Evolutionary conservation across 176 grass and related monocot species (phyloP).

Genomic region (Alopecurus myosuroides): DNA sequence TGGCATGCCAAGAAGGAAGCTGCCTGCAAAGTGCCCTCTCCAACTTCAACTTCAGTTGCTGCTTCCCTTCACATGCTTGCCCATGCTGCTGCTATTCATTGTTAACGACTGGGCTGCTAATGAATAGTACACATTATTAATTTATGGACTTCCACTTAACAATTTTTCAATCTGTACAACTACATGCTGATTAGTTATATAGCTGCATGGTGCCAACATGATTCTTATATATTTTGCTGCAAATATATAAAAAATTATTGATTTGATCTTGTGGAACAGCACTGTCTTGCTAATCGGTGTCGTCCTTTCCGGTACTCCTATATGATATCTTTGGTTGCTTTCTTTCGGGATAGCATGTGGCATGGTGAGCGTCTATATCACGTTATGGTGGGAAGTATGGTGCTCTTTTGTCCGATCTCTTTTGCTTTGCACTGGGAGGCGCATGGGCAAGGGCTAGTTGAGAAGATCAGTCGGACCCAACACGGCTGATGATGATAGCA

Average conservation of each 20-base stretch:
- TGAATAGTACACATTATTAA: background rate
- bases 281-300: background rate
- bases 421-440: background rate
- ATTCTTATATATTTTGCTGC: background rate
- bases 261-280: background rate
- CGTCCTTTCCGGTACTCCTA: background rate
- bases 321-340: background rate
- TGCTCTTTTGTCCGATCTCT: background rate
- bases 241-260: background rate
- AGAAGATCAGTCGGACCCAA: background rate
- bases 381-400: background rate
- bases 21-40: background rate
- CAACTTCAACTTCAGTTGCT: background rate
- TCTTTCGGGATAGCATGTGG: background rate
- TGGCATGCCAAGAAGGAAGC: background rate
- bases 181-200: too few relatives aligned
- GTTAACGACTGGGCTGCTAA: background rate
- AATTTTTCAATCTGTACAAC: too few relatives aligned
- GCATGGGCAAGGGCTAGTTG: background rate
- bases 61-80: background rate
- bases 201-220: too few relatives aligned
- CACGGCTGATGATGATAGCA: background rate
- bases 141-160: too few relatives aligned
- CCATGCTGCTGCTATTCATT: background rate
- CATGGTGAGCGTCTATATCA: conserved; percentile 2